These are phyloP conservation scores for Wallacemonas sp. DNA, from an alignment of 208 protist genomes.

Conservation along the genomic window DNA sequence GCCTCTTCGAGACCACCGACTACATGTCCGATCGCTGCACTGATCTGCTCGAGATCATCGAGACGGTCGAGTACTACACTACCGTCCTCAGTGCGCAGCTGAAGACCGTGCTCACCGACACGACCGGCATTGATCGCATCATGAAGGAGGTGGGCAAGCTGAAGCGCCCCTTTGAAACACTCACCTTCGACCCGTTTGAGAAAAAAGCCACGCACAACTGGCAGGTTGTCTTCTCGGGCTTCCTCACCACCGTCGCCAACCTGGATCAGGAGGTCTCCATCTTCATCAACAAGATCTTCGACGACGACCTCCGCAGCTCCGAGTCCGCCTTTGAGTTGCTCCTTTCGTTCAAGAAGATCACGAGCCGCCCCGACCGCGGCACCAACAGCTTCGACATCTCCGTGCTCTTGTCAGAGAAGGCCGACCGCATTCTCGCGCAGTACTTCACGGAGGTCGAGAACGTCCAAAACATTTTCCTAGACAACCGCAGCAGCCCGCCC, in stretches of 20 bases:
- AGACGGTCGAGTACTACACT: constrained; percentile 96
- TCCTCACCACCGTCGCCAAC: constrained; percentile 90
- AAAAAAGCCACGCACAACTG: constrained; percentile 89
- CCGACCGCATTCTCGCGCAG: constrained; percentile 94
- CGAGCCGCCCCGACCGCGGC: constrained; percentile 71
- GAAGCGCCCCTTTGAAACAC: constrained; percentile 93
- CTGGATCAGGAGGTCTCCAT: constrained; percentile 94
- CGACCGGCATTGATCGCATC: constrained; percentile 95
- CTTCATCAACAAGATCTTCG: constrained; percentile 98
- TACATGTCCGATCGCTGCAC: constrained; percentile 97
- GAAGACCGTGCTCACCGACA: constrained; percentile 96
- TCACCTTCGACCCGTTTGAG: constrained; percentile 98
- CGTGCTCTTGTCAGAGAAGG: constrained; percentile 94
- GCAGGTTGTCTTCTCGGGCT: constrained; percentile 92
- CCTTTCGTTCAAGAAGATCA: constrained; percentile 96
- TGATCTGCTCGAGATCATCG: constrained; percentile 94
- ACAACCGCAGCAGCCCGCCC: constrained; percentile 90
- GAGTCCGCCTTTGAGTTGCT: constrained; percentile 98
- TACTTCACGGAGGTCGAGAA: constrained; percentile 93
- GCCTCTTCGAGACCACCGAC: constrained; percentile 96
- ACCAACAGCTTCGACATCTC: constrained; percentile 88
- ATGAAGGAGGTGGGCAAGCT: constrained; percentile 94
- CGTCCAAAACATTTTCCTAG: constrained; percentile 92
- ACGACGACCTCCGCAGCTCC: constrained; percentile 96
- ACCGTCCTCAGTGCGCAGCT: constrained; percentile 97